Base-by-base conservation (phyloP, 1,284 basidiomycete genomes). In the Blastosporella zonata region DNA sequence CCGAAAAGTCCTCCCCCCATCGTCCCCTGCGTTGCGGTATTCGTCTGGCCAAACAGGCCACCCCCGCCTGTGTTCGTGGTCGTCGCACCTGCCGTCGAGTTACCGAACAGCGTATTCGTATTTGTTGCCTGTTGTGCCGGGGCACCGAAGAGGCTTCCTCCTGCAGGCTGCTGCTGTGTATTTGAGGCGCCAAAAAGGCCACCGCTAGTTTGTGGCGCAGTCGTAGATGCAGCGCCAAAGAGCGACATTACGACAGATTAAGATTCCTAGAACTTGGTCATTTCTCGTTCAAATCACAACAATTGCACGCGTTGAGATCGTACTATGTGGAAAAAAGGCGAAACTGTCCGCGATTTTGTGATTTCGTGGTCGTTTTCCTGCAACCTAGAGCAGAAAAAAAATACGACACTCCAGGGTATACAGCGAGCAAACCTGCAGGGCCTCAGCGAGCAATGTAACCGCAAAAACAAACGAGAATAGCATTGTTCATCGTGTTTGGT, bases 91-190 rank as follows among this genome's bases (percentile, higher is more conserved):
- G 44, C 10, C 25, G 25, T 10, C 10, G 25, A 43, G 20, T 33
- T 49, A 20, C 55, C 52, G 20, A 54, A 46, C 22, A 50, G 28
- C 27, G 50, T 43, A 6, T 42, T 43, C 17, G 34, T 6, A 20
- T 17, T 36, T 18, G 41, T 17, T 25, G 49, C 34, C 36, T 49
- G 50, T 29, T 52, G 54, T 21, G 54, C 44, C 18, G 54, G 50
- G 18, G 44, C 44, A 21, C 61, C 60, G 37, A 64, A 64, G 34
- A 62, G 47, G 17, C 55, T 51, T 35, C 58, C 55, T 28, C 56
- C 60, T 10, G 53, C 39, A 38, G 52, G 49, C 46, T 54, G 53
- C 27, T 55, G 55, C 45, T 56, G 51, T 33, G 52, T 31, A 36
- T 47, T 47, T 3, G 54, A 25, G 13, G 46, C 37, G 7, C 54